A percentile compares a stretch with the other conserved stretches of the same genome.
Evolutionary conservation across 352 stramenopile species (phyloP).

Genomic region (Phytophthora hybrid): DNA sequence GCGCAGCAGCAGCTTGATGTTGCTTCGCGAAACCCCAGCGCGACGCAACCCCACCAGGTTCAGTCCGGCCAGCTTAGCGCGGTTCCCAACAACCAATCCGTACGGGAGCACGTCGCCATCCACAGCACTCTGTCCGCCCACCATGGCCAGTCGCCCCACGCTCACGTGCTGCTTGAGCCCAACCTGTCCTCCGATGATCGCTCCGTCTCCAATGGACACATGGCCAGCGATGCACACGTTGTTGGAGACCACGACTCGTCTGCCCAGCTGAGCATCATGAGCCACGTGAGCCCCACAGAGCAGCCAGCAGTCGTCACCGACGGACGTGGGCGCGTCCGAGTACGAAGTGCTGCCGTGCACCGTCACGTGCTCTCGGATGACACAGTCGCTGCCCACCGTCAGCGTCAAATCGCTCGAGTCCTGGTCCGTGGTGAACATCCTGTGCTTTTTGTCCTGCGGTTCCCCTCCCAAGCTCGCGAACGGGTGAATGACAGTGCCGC

Average conservation of each 20-base stretch:
- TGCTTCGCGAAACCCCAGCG: slow-evolving; percentile 59
- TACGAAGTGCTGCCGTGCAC: slow-evolving; percentile 85
- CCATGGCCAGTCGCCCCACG: slow-evolving; percentile 76
- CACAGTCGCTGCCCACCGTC: slow-evolving; percentile 69
- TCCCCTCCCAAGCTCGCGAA: slow-evolving; percentile 82
- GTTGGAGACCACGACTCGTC: slow-evolving; percentile 82
- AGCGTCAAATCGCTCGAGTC: slow-evolving; percentile 37
- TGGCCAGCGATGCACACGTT: slow-evolving; percentile 86
- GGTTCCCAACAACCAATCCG: slow-evolving; percentile 77
- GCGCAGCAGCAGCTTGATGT: slow-evolving; percentile 84
- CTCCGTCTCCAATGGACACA: slow-evolving; percentile 76
- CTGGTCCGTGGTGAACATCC: slow-evolving; percentile 9
- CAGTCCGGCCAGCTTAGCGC: slow-evolving; percentile 75
- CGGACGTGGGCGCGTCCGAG: slow-evolving; percentile 53
- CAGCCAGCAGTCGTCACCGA: slow-evolving; percentile 86
- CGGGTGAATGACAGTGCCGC: slow-evolving; percentile 65
- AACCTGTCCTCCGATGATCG: slow-evolving; percentile 82
- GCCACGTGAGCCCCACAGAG: slow-evolving; percentile 79
- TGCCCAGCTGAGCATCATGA: slow-evolving; percentile 72
- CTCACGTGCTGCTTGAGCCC: slow-evolving; percentile 83
- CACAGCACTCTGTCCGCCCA: slow-evolving; percentile 84
- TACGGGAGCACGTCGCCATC: slow-evolving; percentile 86
- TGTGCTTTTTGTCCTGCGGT: slow-evolving; percentile 87
- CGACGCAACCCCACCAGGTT: slow-evolving; percentile 82
- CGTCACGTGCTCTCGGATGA: slow-evolving; percentile 86